Evolutionary conservation across 495 filamentous ascomycete genomes (phyloP).

Genomic region (Copromyces sp.): DNA sequence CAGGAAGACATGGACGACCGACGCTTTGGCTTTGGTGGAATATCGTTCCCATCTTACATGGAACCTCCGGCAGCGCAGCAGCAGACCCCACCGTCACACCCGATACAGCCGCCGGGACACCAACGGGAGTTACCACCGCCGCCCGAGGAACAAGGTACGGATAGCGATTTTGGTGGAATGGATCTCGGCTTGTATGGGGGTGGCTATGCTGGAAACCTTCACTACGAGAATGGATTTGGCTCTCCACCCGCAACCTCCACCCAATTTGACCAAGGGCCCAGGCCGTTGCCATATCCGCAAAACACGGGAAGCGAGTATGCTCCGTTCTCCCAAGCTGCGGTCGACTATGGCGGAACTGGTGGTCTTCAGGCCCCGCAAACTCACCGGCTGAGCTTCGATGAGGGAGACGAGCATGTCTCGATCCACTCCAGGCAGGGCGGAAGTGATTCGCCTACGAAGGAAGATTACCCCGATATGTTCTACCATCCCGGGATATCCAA

Average conservation of each 20-base stretch:
- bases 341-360: slow-evolving; percentile 76
- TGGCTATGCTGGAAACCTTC: slow-evolving; percentile 60
- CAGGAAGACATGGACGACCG: slow-evolving; percentile 78
- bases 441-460: slow-evolving; percentile 47
- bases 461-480: slow-evolving; percentile 80
- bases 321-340: slow-evolving; percentile 31
- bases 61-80: slow-evolving; percentile 7
- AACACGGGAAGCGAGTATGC: slow-evolving; percentile 27
- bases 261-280: slow-evolving; percentile 16
- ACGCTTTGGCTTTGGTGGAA: slow-evolving; percentile 39
- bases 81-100: neutral
- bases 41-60: slow-evolving; percentile 17
- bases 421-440: slow-evolving; percentile 41
- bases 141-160: slow-evolving; percentile 45
- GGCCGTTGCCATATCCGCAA: slow-evolving; percentile 28
- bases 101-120: neutral
- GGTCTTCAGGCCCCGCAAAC: slow-evolving; percentile 65
- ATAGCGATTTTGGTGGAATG: slow-evolving; percentile 61
- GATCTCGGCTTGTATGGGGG: slow-evolving; percentile 67
- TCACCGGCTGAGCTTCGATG: slow-evolving; percentile 79
- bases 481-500: slow-evolving; percentile 73
- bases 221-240: slow-evolving; percentile 56
- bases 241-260: slow-evolving; percentile 25
- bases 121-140: slow-evolving; percentile 16
- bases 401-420: slow-evolving; percentile 69